Percentiles rank a stretch among this genome's conserved stretches.
Conservation (phyloP, 805 yeast genomes). For the Cephaloascus albidus region DNA sequence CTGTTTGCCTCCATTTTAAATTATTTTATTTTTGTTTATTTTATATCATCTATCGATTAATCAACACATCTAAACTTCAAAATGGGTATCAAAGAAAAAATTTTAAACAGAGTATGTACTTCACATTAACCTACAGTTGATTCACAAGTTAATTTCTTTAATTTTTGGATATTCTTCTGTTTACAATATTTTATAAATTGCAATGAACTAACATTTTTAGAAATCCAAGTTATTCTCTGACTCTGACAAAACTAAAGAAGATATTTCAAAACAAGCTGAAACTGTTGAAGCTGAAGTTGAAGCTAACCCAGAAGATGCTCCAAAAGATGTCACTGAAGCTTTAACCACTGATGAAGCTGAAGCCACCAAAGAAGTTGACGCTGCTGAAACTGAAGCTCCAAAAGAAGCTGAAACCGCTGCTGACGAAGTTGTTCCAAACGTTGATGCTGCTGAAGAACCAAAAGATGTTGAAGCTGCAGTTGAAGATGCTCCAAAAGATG, state of each 20-base stretch:
- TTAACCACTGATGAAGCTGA: slow-evolving; percentile 1
- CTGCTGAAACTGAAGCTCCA: slow-evolving; percentile 3
- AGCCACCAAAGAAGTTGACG: slow-evolving; percentile 2
- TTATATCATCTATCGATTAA: no score
- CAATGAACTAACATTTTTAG: neutral
- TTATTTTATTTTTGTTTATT: no score
- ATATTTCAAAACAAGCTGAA: neutral
- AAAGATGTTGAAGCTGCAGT: slow-evolving; percentile 2
- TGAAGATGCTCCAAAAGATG: slow-evolving; percentile 3
- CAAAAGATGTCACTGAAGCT: slow-evolving; percentile 3
- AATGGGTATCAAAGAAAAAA: neutral
- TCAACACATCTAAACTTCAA: no score
- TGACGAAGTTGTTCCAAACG: slow-evolving; percentile 4
- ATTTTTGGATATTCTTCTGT: no score
- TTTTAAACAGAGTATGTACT: neutral
- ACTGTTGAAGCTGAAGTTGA: neutral
- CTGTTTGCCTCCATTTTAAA: no score
- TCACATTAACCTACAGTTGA: neutral
- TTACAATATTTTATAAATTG: no score
- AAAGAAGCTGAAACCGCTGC: slow-evolving; percentile 1
- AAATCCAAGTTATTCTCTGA: neutral
- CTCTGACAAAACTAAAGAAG: neutral
- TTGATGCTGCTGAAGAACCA: slow-evolving; percentile 4
- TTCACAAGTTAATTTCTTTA: no score
- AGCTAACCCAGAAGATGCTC: slow-evolving; percentile 1